Base-by-base conservation (phyloP, 1,139 yeast species). In the Tardiomyces blankii region DNA sequence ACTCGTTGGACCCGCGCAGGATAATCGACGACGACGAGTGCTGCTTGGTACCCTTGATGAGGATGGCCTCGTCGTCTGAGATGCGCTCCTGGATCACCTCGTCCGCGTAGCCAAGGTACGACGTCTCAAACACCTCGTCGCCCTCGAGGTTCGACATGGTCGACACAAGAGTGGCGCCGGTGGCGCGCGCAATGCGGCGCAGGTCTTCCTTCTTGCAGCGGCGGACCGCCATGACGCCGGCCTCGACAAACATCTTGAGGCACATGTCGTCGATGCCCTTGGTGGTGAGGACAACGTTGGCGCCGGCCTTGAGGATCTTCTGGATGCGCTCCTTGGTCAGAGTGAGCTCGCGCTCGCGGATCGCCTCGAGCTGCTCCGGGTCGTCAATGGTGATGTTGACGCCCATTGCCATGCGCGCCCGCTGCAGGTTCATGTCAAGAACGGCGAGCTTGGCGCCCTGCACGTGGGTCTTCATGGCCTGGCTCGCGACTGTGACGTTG, bases 251-350 rank as follows among this genome's bases (percentile, higher is more conserved):
- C 64, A 86, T 91, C 68, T 93, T 93, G 60, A 93, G 73, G 64
- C 96, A 89, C 65, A 91, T 75, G 64, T 93, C 98, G 67, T 93
- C 99, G 58, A 93, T 93, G 56, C 98, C 99, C 70, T 93, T 91
- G 25, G 99, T 91, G 35, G 99, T 93, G 52, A 93, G 73, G 38
- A 93, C 87, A 46, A 93, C 98, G 60, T 91, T 93, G 46, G 98
- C 98, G 52, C 99, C 99, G 9, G 97, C 80, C 53, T 73, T 78
- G 60, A 93, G 77, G 61, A 93, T 86, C 67, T 86, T 91, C 57
- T 77, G 77, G 58, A 91, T 82, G 66, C 93, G 82, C 63, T 91
- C 98, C 54, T 87, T 71, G 39, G 89, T 80, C 52, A 93, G 87
- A 47, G 91, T 96, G 58, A 82, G 82, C 69, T 93, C 99, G 60